Percentiles rank a stretch among this genome's conserved stretches.
Conservation (phyloP, 805 yeast species). For the Saturnispora quitensis region DNA sequence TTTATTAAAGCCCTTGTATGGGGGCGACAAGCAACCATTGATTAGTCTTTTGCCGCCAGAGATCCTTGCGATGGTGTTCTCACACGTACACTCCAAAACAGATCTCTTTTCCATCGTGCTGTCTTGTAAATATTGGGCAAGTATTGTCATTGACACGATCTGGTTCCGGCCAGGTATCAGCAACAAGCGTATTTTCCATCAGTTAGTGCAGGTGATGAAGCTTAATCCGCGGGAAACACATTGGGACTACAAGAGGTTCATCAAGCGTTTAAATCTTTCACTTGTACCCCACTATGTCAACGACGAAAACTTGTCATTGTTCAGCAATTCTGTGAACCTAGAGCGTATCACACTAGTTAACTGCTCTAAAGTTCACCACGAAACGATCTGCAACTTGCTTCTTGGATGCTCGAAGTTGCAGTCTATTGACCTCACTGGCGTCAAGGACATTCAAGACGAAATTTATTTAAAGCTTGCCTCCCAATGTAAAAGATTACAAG, state of each 20-base stretch:
- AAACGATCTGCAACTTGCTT: conserved; percentile 53
- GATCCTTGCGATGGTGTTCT: conserved; percentile 56
- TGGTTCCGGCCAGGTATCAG: conserved; percentile 83
- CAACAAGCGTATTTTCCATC: conserved; percentile 37
- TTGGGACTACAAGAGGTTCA: conserved; percentile 60
- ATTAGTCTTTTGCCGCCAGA: conserved; percentile 47
- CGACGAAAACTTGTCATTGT: conserved; percentile 51
- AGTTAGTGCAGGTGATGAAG: conserved; percentile 48
- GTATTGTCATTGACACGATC: conserved; percentile 63
- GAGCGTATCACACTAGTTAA: conserved; percentile 83
- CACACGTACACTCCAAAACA: conserved; percentile 48
- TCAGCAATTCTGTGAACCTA: conserved; percentile 62
- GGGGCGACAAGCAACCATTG: conserved; percentile 16
- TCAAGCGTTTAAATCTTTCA: conserved; percentile 73
- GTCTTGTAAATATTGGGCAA: conserved; percentile 76
- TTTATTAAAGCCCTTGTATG: background rate
- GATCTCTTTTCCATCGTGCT: conserved; percentile 56
- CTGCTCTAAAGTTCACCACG: conserved; percentile 56
- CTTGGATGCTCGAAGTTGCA: conserved; percentile 61
- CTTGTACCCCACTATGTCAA: conserved; percentile 59
- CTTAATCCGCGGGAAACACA: conserved; percentile 38
- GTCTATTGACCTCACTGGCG: conserved; percentile 82
- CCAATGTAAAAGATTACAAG: conserved; percentile 73
- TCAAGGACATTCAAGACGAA: conserved; percentile 57
- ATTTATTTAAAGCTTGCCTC: conserved; percentile 59